Percentiles rank a stretch among this genome's conserved stretches.
These are phyloP conservation scores for Trapa incisa DNA, from an alignment of 345 rosid species.

Conservation along the genomic window DNA sequence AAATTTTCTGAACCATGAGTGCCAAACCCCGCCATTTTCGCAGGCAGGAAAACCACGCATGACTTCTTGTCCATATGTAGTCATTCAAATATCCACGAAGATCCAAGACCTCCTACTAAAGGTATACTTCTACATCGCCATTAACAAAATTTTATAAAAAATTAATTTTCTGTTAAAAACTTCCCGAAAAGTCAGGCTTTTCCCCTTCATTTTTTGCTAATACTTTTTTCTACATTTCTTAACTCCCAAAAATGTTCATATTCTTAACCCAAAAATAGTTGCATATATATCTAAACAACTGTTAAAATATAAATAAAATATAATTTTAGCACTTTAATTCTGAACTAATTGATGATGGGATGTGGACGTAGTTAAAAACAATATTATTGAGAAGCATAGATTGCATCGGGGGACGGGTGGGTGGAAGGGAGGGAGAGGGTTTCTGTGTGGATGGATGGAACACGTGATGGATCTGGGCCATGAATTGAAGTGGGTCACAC, in stretches of 20 bases:
- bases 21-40: not conserved
- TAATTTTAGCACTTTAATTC: too few relatives aligned
- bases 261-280: too few relatives aligned
- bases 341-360: not conserved
- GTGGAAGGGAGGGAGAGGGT: not conserved
- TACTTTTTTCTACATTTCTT: too few relatives aligned
- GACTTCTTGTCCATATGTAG: constrained; percentile 86
- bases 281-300: too few relatives aligned
- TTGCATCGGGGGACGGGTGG: not conserved
- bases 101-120: constrained; percentile 64
- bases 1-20: not conserved
- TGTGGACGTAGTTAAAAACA: not conserved
- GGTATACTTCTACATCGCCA: not conserved
- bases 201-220: too few relatives aligned
- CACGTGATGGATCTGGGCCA: constrained; percentile 44
- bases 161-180: not conserved
- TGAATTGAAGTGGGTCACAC: constrained; percentile 24
- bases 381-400: constrained; percentile 1
- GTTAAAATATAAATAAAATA: too few relatives aligned
- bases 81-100: constrained; percentile 61
- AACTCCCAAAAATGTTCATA: too few relatives aligned
- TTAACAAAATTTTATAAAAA: not conserved
- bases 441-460: not conserved
- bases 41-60: constrained; percentile 84
- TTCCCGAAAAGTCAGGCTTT: not conserved